Percentiles rank a stretch among this genome's conserved stretches.
These are phyloP conservation scores for Penicillium sp. DNA, from an alignment of 2,329 filamentous ascomycete species.

Conservation along the genomic window DNA sequence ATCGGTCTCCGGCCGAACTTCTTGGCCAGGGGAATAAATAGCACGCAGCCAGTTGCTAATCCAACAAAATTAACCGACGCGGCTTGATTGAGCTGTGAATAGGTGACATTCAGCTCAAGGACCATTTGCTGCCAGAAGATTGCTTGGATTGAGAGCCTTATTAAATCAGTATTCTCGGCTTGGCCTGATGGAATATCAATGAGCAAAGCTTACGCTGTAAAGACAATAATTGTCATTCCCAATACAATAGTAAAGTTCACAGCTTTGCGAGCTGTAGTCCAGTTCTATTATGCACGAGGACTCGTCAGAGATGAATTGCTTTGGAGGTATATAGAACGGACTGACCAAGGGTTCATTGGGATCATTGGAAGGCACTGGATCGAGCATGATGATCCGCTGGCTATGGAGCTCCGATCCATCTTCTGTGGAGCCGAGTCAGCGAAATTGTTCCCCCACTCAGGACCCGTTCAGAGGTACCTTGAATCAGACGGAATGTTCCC, in stretches of 20 bases:
- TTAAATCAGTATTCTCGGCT: not conserved
- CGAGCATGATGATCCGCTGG: conserved; percentile 35
- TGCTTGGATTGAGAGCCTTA: conserved; percentile 44
- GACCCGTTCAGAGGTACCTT: conserved; percentile 14
- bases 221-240: conserved; percentile 50
- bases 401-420: conserved; percentile 13
- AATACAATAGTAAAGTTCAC: conserved; percentile 49
- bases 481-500: conserved; percentile 33
- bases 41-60: conserved; percentile 48
- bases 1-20: conserved; percentile 53
- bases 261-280: conserved; percentile 47
- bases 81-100: conserved; percentile 48
- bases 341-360: conserved; percentile 39
- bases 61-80: conserved; percentile 53
- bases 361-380: conserved; percentile 41
- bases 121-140: conserved; percentile 54
- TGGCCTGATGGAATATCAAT: not conserved
- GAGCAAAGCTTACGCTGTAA: conserved; percentile 36
- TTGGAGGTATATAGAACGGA: conserved; percentile 13
- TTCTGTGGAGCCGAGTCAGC: conserved; percentile 13
- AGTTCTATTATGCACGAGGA: conserved; percentile 41
- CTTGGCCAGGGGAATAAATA: conserved; percentile 53
- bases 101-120: conserved; percentile 49
- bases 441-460: not conserved
- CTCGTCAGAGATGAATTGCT: not conserved